A percentile compares a stretch with the other conserved stretches of the same genome.
Evolutionary conservation across 2,329 filamentous ascomycete genomes (phyloP).

Genomic region (Fusarium sp.): DNA sequence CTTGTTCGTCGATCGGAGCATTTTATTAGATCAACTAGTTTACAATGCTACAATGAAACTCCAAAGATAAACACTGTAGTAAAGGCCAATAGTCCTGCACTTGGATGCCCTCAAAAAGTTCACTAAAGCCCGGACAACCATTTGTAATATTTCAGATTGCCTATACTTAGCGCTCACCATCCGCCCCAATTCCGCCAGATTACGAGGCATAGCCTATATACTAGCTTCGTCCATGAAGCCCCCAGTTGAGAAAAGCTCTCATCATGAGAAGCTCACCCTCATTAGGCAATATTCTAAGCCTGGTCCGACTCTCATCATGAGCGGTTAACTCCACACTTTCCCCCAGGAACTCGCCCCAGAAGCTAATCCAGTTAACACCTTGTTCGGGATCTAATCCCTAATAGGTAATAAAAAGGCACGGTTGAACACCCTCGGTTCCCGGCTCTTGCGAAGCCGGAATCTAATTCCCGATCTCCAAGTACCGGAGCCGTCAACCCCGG

Average conservation of each 20-base stretch:
- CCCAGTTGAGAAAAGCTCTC: background rate
- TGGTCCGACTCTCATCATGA: slow-evolving; percentile 17
- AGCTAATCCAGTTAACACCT: slow-evolving; percentile 1
- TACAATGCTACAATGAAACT: background rate
- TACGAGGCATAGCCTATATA: background rate
- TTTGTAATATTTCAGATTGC: background rate
- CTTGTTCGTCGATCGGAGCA: background rate
- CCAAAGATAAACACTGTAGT: background rate
- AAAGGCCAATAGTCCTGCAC: background rate
- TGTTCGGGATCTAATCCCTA: slow-evolving; percentile 10
- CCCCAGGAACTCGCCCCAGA: slow-evolving; percentile 19
- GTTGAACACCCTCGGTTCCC: slow-evolving; percentile 36
- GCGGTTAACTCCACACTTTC: slow-evolving; percentile 27
- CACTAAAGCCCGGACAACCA: slow-evolving; percentile 25
- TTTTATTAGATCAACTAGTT: background rate
- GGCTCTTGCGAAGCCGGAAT: slow-evolving; percentile 40
- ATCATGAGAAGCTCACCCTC: background rate
- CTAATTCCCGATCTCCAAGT: slow-evolving; percentile 14
- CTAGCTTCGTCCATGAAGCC: background rate
- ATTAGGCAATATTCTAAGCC: background rate
- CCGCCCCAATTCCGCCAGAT: slow-evolving; percentile 20
- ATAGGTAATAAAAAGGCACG: slow-evolving; percentile 23
- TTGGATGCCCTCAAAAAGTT: background rate
- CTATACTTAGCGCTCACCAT: slow-evolving; percentile 8
- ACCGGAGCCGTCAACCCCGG: slow-evolving; percentile 19